These are phyloP conservation scores for Shiraia bambusicola DNA, from an alignment of 2,329 filamentous ascomycete species.

Conservation along the genomic window DNA sequence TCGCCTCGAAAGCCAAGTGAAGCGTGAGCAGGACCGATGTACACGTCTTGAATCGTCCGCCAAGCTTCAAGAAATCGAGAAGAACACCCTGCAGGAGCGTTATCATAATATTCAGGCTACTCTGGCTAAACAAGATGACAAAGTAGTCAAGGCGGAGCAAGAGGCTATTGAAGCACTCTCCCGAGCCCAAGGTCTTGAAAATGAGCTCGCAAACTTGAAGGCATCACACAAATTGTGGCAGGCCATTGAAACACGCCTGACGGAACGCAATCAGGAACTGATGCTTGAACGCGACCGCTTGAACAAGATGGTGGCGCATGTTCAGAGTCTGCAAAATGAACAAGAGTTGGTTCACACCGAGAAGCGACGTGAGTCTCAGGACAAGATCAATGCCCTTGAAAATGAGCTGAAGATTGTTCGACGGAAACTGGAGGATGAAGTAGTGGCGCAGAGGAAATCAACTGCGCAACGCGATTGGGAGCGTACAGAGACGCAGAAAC, in stretches of 20 bases:
- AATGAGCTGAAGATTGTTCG: constrained; percentile 75
- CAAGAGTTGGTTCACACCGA: constrained; percentile 84
- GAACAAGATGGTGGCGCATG: constrained; percentile 76
- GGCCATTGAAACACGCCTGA: constrained; percentile 84
- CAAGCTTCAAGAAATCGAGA: constrained; percentile 78
- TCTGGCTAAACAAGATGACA: constrained; percentile 85
- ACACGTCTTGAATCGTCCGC: constrained; percentile 91
- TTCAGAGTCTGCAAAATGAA: constrained; percentile 90
- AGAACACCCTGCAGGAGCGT: constrained; percentile 81
- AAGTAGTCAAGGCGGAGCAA: constrained; percentile 87
- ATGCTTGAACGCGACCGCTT: constrained; percentile 82
- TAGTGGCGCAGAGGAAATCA: constrained; percentile 81
- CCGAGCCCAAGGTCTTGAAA: constrained; percentile 80
- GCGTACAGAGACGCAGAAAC: constrained; percentile 80
- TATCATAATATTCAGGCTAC: constrained; percentile 75
- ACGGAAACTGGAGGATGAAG: constrained; percentile 78
- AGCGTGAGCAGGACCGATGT: constrained; percentile 78
- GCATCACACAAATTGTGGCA: constrained; percentile 95
- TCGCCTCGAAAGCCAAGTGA: constrained; percentile 76
- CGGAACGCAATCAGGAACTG: constrained; percentile 82
- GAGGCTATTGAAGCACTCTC: constrained; percentile 86
- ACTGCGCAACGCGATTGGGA: constrained; percentile 88
- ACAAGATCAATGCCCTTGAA: constrained; percentile 76
- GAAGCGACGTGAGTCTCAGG: constrained; percentile 74
- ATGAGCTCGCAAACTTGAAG: constrained; percentile 89